Evolutionary conservation across 1,284 basidiomycete species (phyloP).

Genomic region (Microbotryum saponariae): DNA sequence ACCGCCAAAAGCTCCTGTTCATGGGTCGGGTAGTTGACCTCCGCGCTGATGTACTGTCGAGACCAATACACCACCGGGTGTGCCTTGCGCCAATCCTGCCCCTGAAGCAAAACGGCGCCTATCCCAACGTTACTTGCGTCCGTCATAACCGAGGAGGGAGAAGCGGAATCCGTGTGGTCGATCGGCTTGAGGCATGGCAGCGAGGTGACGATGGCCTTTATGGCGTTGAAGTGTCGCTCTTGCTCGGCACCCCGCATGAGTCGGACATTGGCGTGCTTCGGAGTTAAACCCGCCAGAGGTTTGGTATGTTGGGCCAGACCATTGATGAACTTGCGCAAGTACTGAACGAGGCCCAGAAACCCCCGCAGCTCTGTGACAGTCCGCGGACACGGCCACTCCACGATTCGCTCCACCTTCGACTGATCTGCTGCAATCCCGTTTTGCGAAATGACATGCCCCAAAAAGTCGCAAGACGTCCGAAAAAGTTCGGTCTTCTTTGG

Average conservation of each 20-base stretch:
- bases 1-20: constrained; percentile 25
- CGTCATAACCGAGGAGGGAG: constrained; percentile 13
- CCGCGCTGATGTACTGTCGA: constrained; percentile 12
- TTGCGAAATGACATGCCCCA: constrained; percentile 42
- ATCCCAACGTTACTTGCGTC: constrained; percentile 9
- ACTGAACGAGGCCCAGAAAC: constrained; percentile 45
- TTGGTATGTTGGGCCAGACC: constrained; percentile 33
- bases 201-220: constrained; percentile 40
- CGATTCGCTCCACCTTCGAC: constrained; percentile 39
- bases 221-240: constrained; percentile 36
- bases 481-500: constrained; percentile 40
- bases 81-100: constrained; percentile 9
- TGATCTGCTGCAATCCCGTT: constrained; percentile 41
- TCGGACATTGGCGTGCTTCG: too few relatives aligned
- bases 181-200: constrained; percentile 40
- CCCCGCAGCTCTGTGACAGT: constrained; percentile 37
- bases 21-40: constrained; percentile 23
- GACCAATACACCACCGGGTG: constrained; percentile 24
- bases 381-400: constrained; percentile 41
- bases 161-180: constrained; percentile 32
- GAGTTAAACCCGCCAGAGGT: too few relatives aligned
- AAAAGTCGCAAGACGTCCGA: constrained; percentile 36
- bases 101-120: constrained; percentile 19
- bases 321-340: constrained; percentile 42
- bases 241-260: constrained; percentile 5